Evolutionary conservation across 2,329 filamentous ascomycete species (phyloP).

Genomic region (Colletotrichum phormii): DNA sequence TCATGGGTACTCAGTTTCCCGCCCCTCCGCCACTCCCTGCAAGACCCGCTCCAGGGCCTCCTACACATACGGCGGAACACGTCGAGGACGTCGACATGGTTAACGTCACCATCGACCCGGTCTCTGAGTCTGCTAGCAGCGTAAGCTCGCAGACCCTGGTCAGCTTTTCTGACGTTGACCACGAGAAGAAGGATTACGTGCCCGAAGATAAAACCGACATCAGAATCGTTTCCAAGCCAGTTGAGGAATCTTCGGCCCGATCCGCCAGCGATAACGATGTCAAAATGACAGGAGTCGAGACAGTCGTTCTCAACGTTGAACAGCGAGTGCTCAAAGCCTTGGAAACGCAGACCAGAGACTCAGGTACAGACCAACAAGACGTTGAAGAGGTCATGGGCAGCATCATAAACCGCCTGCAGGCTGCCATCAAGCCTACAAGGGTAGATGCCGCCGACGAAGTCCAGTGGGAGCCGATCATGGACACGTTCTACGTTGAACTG

Average conservation of each 20-base stretch:
- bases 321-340: constrained; percentile 58
- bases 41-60: constrained; percentile 56
- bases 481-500: constrained; percentile 73
- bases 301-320: constrained; percentile 47
- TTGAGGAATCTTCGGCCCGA: constrained; percentile 39
- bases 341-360: constrained; percentile 58
- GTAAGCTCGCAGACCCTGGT: constrained; percentile 66
- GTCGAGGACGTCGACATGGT: constrained; percentile 49
- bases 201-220: constrained; percentile 26
- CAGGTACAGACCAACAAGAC: constrained; percentile 83
- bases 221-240: constrained; percentile 26
- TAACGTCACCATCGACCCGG: constrained; percentile 46
- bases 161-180: constrained; percentile 52
- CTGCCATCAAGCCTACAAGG: constrained; percentile 80
- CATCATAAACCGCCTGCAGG: constrained; percentile 89
- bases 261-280: constrained; percentile 23
- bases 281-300: constrained; percentile 16
- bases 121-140: constrained; percentile 57
- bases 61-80: constrained; percentile 38
- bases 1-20: constrained; percentile 33
- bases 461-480: constrained; percentile 83
- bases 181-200: constrained; percentile 47
- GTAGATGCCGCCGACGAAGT: constrained; percentile 73
- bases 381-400: constrained; percentile 96
- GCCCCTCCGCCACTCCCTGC: constrained; percentile 60